Percentiles rank a stretch among this genome's conserved stretches.
These are phyloP conservation scores for Sinapis alba DNA, from an alignment of 441 rosid genomes.

Conservation along the genomic window DNA sequence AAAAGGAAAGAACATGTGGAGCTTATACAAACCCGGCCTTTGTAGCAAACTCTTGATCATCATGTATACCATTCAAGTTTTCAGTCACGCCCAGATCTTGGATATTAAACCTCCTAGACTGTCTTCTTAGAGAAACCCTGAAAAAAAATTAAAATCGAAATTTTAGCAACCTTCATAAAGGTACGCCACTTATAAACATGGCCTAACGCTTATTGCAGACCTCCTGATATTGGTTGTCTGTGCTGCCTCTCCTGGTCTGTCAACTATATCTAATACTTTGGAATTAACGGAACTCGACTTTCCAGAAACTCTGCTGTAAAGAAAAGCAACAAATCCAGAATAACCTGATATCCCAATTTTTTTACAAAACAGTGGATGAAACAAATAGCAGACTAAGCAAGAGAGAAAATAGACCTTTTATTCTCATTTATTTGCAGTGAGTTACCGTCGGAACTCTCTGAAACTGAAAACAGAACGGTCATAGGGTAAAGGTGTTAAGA, in stretches of 20 bases:
- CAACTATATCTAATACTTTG: background rate
- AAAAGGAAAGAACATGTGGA: background rate
- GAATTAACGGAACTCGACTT: background rate
- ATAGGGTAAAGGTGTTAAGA: background rate
- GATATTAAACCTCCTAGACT: slow-evolving; percentile 27
- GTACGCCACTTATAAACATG: slow-evolving; percentile 4
- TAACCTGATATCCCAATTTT: background rate
- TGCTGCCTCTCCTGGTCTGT: slow-evolving; percentile 13
- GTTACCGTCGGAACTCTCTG: slow-evolving; percentile 33
- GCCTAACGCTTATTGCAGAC: slow-evolving; percentile 18
- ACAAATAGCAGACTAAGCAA: slow-evolving; percentile 14
- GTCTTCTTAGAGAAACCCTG: slow-evolving; percentile 40
- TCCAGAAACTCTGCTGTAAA: slow-evolving; percentile 14
- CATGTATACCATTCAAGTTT: slow-evolving; percentile 7
- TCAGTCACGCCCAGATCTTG: slow-evolving; percentile 32
- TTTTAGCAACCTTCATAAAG: slow-evolving; percentile 2
- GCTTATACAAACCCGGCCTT: slow-evolving; percentile 33
- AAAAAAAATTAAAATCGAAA: background rate
- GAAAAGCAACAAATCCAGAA: background rate
- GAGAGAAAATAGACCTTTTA: slow-evolving; percentile 29
- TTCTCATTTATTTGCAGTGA: slow-evolving; percentile 38
- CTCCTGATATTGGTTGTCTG: slow-evolving; percentile 26
- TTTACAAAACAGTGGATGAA: slow-evolving; percentile 5
- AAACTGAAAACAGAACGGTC: slow-evolving; percentile 37
- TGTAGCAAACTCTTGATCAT: slow-evolving; percentile 20